Evolutionary conservation across 768 basidiomycete species (phyloP).

Genomic region (Boletus subcaerulescens): DNA sequence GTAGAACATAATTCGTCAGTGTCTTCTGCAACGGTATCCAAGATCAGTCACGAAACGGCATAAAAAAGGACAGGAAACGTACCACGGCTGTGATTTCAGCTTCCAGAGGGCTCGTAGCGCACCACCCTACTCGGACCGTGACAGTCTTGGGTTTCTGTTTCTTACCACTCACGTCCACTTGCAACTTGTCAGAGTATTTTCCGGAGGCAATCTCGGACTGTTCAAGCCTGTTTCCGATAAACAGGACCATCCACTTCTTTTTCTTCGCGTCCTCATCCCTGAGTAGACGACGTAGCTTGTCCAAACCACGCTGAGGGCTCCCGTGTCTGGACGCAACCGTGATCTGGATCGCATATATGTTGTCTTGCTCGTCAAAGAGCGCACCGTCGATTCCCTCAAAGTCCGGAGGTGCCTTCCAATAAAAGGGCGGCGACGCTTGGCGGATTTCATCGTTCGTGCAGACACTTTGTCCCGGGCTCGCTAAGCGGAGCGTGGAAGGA

Average conservation of each 20-base stretch:
- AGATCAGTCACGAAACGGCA: not conserved
- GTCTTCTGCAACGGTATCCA: not conserved
- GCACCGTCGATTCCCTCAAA: conserved; percentile 1
- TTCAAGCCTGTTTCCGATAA: not conserved
- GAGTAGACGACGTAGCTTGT: not conserved
- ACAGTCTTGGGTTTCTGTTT: not conserved
- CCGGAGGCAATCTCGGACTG: not conserved
- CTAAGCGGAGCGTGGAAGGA: not conserved
- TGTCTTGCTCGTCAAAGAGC: not conserved
- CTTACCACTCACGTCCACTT: not conserved
- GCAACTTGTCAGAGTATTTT: not conserved
- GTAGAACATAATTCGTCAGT: not conserved
- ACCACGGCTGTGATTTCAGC: not conserved
- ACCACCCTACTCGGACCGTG: not conserved
- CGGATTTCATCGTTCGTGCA: not conserved
- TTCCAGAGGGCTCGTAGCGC: not conserved
- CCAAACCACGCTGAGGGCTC: not conserved
- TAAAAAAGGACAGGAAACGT: not conserved
- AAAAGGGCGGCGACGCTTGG: not conserved
- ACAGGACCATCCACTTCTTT: not conserved
- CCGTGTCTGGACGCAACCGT: not conserved
- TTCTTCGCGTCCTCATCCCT: not conserved
- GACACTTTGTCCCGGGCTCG: not conserved
- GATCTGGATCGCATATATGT: conserved; percentile 1
- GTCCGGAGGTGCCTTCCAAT: not conserved